These are phyloP conservation scores for Leucoagaricus sp. DNA, from an alignment of 1,284 basidiomycete genomes.

Conservation along the genomic window DNA sequence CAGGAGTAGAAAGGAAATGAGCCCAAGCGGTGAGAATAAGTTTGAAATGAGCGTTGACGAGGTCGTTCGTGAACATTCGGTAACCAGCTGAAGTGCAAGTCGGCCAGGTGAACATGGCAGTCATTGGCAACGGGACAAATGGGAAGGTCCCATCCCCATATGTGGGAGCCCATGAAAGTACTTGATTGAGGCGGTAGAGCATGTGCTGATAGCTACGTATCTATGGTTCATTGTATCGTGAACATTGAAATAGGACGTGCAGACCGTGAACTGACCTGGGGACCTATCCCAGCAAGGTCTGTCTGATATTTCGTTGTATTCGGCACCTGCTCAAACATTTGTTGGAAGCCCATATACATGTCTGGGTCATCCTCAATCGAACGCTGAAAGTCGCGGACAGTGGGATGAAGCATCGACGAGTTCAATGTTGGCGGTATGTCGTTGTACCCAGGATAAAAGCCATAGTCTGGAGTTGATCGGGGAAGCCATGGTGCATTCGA, in stretches of 20 bases:
- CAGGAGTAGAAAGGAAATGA: slow-evolving; percentile 44
- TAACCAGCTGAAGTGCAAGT: slow-evolving; percentile 39
- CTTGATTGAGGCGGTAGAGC: not conserved
- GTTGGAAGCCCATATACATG: slow-evolving; percentile 40
- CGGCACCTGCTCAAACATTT: slow-evolving; percentile 27
- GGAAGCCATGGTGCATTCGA: no score
- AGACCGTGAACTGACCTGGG: not conserved
- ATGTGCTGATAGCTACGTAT: not conserved
- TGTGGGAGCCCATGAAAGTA: not conserved
- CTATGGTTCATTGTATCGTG: not conserved
- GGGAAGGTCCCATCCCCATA: not conserved
- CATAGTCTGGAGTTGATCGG: no score
- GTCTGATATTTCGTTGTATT: not conserved
- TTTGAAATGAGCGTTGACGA: slow-evolving; percentile 30
- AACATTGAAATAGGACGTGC: no score
- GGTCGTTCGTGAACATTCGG: not conserved
- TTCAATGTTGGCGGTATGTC: not conserved
- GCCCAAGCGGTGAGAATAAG: slow-evolving; percentile 50
- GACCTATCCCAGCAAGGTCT: not conserved
- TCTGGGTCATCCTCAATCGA: slow-evolving; percentile 40
- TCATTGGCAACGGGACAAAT: slow-evolving; percentile 34
- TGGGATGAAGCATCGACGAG: slow-evolving; percentile 11
- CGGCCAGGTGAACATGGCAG: slow-evolving; percentile 47
- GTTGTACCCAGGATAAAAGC: no score
- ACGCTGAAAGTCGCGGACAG: slow-evolving; percentile 43